phyloP scores from a whole-genome alignment of 225 moss, liverwort and hornwort genomes.

The Rhytidiadelphus loreus region DNA sequence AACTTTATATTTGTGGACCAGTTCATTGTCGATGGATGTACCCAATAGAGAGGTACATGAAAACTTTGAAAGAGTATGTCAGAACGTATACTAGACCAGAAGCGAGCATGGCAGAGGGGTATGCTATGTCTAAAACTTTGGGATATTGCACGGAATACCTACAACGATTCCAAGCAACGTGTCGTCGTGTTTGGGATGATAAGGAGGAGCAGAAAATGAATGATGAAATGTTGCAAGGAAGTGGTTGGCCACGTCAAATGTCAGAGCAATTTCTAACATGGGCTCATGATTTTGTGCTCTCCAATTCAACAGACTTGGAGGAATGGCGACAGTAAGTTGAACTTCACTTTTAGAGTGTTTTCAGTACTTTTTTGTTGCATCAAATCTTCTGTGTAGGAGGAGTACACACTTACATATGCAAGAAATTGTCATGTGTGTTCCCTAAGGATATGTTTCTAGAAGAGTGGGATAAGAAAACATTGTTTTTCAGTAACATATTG shows the following conservation, averaged over 20 bases:
- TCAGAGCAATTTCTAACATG: rapidly evolving
- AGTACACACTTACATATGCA: too few species aligned
- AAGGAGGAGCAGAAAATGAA: background rate
- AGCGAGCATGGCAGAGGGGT: background rate
- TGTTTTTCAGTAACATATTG: too few species aligned
- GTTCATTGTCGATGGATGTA: background rate
- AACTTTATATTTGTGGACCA: background rate
- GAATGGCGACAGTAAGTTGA: background rate
- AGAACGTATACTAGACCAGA: background rate
- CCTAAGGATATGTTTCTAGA: too few species aligned
- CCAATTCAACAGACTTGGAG: background rate
- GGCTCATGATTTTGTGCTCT: rapidly evolving
- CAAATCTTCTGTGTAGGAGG: too few species aligned
- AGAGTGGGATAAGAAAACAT: too few species aligned
- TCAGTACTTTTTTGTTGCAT: too few species aligned
- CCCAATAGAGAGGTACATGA: background rate
- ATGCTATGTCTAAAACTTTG: background rate
- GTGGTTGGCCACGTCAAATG: rapidly evolving
- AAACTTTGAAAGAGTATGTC: background rate
- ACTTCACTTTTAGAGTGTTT: too few species aligned
- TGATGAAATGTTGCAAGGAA: background rate
- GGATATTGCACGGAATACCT: background rate
- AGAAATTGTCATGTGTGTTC: too few species aligned
- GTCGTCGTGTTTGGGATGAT: background rate
- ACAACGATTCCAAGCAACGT: background rate